Base-by-base conservation (phyloP, 495 filamentous ascomycete species). In the Monascus purpureus region DNA sequence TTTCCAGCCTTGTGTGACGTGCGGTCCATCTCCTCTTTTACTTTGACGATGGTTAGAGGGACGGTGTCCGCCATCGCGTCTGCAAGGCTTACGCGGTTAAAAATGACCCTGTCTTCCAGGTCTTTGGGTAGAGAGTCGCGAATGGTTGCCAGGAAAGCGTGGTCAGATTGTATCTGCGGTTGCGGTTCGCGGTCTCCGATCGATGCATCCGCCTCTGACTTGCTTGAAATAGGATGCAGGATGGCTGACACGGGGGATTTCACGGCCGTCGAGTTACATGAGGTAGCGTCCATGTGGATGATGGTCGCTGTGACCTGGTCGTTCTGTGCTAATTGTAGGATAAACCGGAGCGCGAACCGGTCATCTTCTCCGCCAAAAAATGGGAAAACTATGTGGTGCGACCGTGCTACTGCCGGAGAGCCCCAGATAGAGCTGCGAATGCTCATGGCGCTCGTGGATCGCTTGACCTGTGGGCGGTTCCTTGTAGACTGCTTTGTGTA, bases 361-460 rank as follows among this genome's bases (percentile, higher is more conserved):
- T 94, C 88, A 51, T 96, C 90, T 2, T 63, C 50, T 3, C 86
- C 83, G 26, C 90, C 90, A 36, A 93, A 75, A 57, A 80, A 95
- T 2, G 84, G 83, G 31, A 93, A 61, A 43, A 92, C 84, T 39
- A 97, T 64, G 41, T 93, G 86, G 46, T 93, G 87, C 17, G 72
- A 75, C 32, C 73, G 79, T 40, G 55, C 53, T 64, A 75, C 26
- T 42, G 46, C 18, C 57, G 55, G 7, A 59, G 54, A 26, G 49
- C 34, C 33, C 39, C 47, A 66, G 2, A 59, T 52, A n/a, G 56
- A 43, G 28, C 60, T 72, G 28, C 64, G 68, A n/a, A 77, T 52
- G 17, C 75, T 82, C 8, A 74, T 41, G 13, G 53, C 57, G 40
- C 77, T 81, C 20, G 58, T 38, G 12, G 63, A 67, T 6, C 72